Conservation (phyloP, 2,329 filamentous ascomycete genomes). For the Aspergillus candidus region DNA sequence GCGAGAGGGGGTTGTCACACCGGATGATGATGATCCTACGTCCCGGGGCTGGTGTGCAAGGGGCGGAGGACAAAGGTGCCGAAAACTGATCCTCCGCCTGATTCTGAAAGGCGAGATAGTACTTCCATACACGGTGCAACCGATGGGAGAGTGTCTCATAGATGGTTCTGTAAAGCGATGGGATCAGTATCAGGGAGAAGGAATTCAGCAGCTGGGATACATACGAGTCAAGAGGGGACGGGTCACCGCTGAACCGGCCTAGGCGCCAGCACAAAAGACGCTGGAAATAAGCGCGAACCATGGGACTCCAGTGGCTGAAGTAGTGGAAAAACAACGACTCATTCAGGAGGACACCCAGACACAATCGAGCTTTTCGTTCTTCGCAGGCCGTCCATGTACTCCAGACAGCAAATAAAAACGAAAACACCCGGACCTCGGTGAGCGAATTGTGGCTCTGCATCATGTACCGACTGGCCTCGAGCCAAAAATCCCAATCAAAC, state of each 20-base stretch:
- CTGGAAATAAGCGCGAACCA: slow-evolving; percentile 91
- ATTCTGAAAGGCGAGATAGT: slow-evolving; percentile 70
- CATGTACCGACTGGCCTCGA: slow-evolving; percentile 72
- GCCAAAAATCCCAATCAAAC: slow-evolving; percentile 70
- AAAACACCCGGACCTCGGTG: slow-evolving; percentile 78
- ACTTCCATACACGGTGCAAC: slow-evolving; percentile 67
- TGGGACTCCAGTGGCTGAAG: slow-evolving; percentile 92
- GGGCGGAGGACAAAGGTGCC: slow-evolving; percentile 64
- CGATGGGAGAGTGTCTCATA: slow-evolving; percentile 62
- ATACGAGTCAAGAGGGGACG: slow-evolving; percentile 61
- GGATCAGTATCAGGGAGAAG: no score
- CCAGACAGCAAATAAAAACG: slow-evolving; percentile 78
- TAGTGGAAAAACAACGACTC: slow-evolving; percentile 70
- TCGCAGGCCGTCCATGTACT: slow-evolving; percentile 61
- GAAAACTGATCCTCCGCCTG: slow-evolving; percentile 54
- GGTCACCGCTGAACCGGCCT: slow-evolving; percentile 65
- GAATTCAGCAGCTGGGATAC: slow-evolving; percentile 30
- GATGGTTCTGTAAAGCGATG: slow-evolving; percentile 52
- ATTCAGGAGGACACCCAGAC: slow-evolving; percentile 67
- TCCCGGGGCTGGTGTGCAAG: slow-evolving; percentile 78
- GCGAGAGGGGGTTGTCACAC: slow-evolving; percentile 60
- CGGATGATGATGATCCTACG: slow-evolving; percentile 84
- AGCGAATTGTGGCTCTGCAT: slow-evolving; percentile 79
- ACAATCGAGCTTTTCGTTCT: slow-evolving; percentile 62
- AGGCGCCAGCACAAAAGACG: slow-evolving; percentile 84